Evolutionary conservation across 139 green algal genomes (phyloP), one percentile per base, ranked within the genome.

Genomic region (Picocystis salinarum): DNA sequence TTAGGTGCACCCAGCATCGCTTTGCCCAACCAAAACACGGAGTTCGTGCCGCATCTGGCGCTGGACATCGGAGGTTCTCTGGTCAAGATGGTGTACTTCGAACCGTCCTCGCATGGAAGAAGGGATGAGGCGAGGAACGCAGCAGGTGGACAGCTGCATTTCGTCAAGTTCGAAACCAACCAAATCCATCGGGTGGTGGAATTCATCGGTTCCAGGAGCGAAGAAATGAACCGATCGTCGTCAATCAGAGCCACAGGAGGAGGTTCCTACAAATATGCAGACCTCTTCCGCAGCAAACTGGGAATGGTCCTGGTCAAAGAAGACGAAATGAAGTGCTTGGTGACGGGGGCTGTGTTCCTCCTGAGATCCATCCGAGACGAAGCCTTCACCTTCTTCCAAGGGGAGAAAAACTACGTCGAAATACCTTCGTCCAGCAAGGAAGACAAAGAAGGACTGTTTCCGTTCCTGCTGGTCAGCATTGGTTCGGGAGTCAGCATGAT

Each of bases 401-500:
- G 60, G 9, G 26, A 58, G 15, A 52, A 79, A 12, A 61, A 40
- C 25, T 88, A 84, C 42, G 49, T 73, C 27, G 15, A 15, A 15
- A 15, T 15, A 37, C 15, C 15, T 37, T 17, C 15, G 31, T 45
- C 23, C 41, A 45, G 22, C 23, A n/a, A 49, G 23, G 23, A 45
- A 12, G 41, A 49, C 41, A 44, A 15, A 17, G n/a, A n/a, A n/a
- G n/a, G n/a, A 37, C 18, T 39, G 33, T 96, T 87, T 55, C 89
- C 89, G 5, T 99, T 95, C 65, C 70, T 97, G 6, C 73, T 96
- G 34, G 86, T 97, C 48, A 95, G 92, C 63, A 95, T 99, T 39
- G 89, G 89, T 15, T 84, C 64, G 10, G 89, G 89, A 3, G 89
- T 99, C 4, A 84, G 66, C 65, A 86, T 96, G 53, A 64, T 98